Evolutionary conservation across 345 rosid genomes (phyloP), one percentile per base, ranked within the genome.

Genomic region (Lumnitzera littorea): DNA sequence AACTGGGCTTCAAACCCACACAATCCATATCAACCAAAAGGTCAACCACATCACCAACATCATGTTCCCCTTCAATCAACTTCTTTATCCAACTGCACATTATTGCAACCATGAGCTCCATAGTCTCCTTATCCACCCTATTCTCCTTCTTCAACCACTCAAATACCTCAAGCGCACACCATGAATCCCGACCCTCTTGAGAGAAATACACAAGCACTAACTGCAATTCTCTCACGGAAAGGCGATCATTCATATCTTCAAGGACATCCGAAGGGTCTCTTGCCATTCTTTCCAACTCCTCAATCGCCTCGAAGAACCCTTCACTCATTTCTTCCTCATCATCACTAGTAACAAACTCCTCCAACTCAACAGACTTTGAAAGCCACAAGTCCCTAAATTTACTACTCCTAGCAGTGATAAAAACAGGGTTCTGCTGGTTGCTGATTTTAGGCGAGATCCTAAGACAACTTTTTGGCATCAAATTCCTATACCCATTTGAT

Each of bases 161-260:
- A 58, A 91, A 91, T 15, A 91, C 96, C 74, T 91, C 98, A 5
- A 91, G 91, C 0, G 96, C 88, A 58, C 98, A 91, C 98, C 98
- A 89, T 0, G 96, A 91, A 46, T 91, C 98, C 59, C 96, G 83
- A 58, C 98, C 98, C 70, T 91, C 96, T 58, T 87, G 98, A 46
- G 98, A 78, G 67, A 91, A 91, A 73, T 91, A 91, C 11, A 91
- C 98, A 13, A 91, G 67, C 62, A 91, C 96, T 24, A 91, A 65
- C 4, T 87, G 98, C 48, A 91, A 60, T 27, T 91, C 96, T 65
- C 88, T 72, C 0, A 86, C 82, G 0, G 98, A 91, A 4, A 91
- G 63, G 13, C 84, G 76, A 48, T 91, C 89, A 48, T 89, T 91
- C 98, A 89, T 91, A 62, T 91, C 96, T 60, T 84, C 96, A 0